Evolutionary conservation across 352 stramenopile species (phyloP), one percentile per base, ranked within the genome.

Genomic region (Phytophthora ramorum): DNA sequence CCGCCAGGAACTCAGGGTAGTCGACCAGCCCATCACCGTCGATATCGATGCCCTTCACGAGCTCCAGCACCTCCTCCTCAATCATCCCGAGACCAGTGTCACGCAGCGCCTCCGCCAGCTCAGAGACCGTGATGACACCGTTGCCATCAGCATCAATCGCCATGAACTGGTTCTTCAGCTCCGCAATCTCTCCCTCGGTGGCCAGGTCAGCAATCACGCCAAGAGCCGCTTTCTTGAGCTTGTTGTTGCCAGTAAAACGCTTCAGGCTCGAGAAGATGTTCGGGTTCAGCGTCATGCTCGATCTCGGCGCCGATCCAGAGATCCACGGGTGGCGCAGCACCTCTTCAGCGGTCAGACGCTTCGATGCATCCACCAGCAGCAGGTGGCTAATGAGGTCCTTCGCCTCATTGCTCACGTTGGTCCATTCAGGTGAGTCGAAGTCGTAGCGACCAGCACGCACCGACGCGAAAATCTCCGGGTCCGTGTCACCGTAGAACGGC

Each of bases 321-420:
- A 96, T 79, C 87, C 87, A 96, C 69, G 87, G 81, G 76, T 96
- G 87, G 35, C 76, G 69, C 44, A 96, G 70, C 40, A 90, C 83
- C 76, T 98, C 79, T 30, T 97, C 90, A 7, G 96, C 95, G 5
- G 94, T 98, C 57, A 98, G 86, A 17, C 97, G 85, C 68, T 91
- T 97, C 7, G 74, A 77, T n/a, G 94, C 75, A 69, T 99, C 92
- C 46, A 98, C 77, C 59, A 98, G 79, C 45, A 99, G 79, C 37
- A 99, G 71, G 53, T 97, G 86, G 52, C 81, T 90, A 58, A 99
- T 91, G 12, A 99, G 76, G 73, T 99, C 92, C 74, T 99, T 99
- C 6, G 96, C 96, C 55, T 93, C 80, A 13, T 81, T 69, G 57
- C 84, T 93, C 58, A 96, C 88, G 16, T 87, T 77, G 19, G 80